These are phyloP conservation scores for Farysia itapuensis DNA, from an alignment of 1,284 basidiomycete genomes.

Conservation along the genomic window DNA sequence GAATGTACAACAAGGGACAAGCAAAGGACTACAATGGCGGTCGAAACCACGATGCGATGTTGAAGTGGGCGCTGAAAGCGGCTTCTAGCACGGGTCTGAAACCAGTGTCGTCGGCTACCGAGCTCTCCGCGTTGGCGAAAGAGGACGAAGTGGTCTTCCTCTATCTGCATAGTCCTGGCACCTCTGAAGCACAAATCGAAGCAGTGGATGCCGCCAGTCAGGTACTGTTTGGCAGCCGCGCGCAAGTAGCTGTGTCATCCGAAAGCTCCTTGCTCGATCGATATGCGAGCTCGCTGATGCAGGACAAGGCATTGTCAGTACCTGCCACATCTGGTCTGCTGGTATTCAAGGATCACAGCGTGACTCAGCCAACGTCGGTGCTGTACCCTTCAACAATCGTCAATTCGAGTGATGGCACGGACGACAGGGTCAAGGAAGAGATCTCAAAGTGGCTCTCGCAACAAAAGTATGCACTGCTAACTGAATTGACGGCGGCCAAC, in stretches of 20 bases:
- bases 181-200: slow-evolving; percentile 10
- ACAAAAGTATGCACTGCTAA: slow-evolving; percentile 41
- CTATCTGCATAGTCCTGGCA: slow-evolving; percentile 41
- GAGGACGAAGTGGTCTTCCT: slow-evolving; percentile 49
- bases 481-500: slow-evolving; percentile 42
- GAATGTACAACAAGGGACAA: slow-evolving; percentile 47
- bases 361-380: slow-evolving; percentile 20
- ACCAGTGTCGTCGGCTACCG: slow-evolving; percentile 15
- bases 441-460: slow-evolving; percentile 37
- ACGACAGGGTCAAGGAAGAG: slow-evolving; percentile 1
- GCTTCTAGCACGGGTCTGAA: slow-evolving; percentile 33
- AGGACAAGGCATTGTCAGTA: slow-evolving; percentile 5
- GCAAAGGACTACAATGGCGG: slow-evolving; percentile 43
- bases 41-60: slow-evolving; percentile 47
- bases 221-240: slow-evolving; percentile 13
- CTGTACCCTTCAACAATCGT: slow-evolving; percentile 23
- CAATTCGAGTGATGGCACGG: slow-evolving; percentile 1
- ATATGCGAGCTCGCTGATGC: slow-evolving; percentile 13
- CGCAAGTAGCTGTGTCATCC: slow-evolving; percentile 32
- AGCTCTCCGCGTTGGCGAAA: slow-evolving; percentile 18
- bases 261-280: slow-evolving; percentile 36
- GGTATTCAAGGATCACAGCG: slow-evolving; percentile 53
- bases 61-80: slow-evolving; percentile 48
- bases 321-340: slow-evolving; percentile 39
- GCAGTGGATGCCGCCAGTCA: slow-evolving; percentile 21